These are phyloP conservation scores for Hymenoscyphus linearis DNA, from an alignment of 2,329 filamentous ascomycete species.

Conservation along the genomic window DNA sequence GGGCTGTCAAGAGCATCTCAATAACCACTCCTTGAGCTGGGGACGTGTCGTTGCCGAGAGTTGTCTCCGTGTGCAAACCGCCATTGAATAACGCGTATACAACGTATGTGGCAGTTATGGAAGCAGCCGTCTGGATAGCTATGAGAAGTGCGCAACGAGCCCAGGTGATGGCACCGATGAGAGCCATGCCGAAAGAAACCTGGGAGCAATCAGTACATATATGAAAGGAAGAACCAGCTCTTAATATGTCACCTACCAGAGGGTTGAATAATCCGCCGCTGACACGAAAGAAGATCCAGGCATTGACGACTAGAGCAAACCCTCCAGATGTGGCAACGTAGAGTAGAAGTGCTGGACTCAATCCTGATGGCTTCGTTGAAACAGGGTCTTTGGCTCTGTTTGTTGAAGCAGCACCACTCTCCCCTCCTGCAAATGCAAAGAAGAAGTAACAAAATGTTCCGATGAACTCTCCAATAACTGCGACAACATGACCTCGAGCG, in stretches of 20 bases:
- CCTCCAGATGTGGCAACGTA: slow-evolving; percentile 29
- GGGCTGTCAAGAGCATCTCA: slow-evolving; percentile 44
- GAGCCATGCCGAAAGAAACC: slow-evolving; percentile 35
- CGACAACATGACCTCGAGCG: slow-evolving; percentile 41
- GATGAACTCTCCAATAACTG: slow-evolving; percentile 44
- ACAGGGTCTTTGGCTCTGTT: slow-evolving; percentile 30
- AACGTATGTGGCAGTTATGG: slow-evolving; percentile 37
- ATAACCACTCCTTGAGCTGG: slow-evolving; percentile 44
- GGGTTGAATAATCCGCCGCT: slow-evolving; percentile 48
- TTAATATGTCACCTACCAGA: slow-evolving; percentile 31
- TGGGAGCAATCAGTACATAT: slow-evolving; percentile 4
- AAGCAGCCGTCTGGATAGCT: slow-evolving; percentile 32
- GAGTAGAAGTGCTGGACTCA: slow-evolving; percentile 19
- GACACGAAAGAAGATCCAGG: slow-evolving; percentile 49
- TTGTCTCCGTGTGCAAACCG: slow-evolving; percentile 38
- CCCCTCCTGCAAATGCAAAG: slow-evolving; percentile 29
- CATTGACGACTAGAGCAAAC: slow-evolving; percentile 40
- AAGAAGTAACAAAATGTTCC: slow-evolving; percentile 40
- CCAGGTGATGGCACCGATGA: slow-evolving; percentile 34
- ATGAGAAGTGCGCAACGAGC: slow-evolving; percentile 31
- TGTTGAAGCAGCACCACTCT: slow-evolving; percentile 27
- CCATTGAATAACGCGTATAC: slow-evolving; percentile 41
- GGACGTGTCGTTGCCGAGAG: slow-evolving; percentile 36
- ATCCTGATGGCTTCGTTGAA: slow-evolving; percentile 11
- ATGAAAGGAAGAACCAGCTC: background rate